phyloP scores from a whole-genome alignment of 768 basidiomycete genomes.

The Antrodiella citrinella region DNA sequence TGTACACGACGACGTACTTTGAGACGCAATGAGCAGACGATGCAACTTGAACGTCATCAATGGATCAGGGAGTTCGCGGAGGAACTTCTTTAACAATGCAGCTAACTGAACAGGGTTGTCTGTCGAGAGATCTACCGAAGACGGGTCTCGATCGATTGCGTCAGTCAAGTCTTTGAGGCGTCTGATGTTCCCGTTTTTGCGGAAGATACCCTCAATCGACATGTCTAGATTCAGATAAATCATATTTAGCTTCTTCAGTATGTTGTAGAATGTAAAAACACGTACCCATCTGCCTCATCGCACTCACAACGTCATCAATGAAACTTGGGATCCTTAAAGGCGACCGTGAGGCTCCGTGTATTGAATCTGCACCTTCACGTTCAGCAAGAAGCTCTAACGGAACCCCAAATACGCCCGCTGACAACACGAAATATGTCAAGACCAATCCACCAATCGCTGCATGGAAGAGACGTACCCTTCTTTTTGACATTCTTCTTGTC shows the following conservation, averaged over 20 bases:
- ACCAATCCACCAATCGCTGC: not conserved
- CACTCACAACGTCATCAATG: conserved; percentile 95
- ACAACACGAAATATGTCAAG: not conserved
- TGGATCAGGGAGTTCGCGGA: conserved; percentile 94
- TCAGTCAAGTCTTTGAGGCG: conserved; percentile 87
- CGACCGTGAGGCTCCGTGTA: conserved; percentile 80
- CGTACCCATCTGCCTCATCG: conserved; percentile 99
- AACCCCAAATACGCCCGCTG: conserved; percentile 82
- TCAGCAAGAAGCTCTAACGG: conserved; percentile 92
- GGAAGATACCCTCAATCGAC: conserved; percentile 98
- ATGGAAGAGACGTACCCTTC: conserved; percentile 42
- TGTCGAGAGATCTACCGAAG: conserved; percentile 82
- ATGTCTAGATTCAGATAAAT: conserved; percentile 54
- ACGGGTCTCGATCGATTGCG: conserved; percentile 89
- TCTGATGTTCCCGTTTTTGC: conserved; percentile 96
- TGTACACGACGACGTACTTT: conserved; percentile 48
- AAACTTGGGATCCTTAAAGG: conserved; percentile 91
- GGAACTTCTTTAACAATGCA: conserved; percentile 93
- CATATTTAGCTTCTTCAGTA: not conserved
- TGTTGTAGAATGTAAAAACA: conserved; percentile 6
- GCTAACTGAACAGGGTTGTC: conserved; percentile 98
- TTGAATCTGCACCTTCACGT: conserved; percentile 90
- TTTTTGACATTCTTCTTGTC: conserved; percentile 91
- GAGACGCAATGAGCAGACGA: conserved; percentile 78
- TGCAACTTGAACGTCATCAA: conserved; percentile 93